These are phyloP conservation scores for Cercis canadensis DNA, from an alignment of 306 rosid genomes.

Conservation along the genomic window DNA sequence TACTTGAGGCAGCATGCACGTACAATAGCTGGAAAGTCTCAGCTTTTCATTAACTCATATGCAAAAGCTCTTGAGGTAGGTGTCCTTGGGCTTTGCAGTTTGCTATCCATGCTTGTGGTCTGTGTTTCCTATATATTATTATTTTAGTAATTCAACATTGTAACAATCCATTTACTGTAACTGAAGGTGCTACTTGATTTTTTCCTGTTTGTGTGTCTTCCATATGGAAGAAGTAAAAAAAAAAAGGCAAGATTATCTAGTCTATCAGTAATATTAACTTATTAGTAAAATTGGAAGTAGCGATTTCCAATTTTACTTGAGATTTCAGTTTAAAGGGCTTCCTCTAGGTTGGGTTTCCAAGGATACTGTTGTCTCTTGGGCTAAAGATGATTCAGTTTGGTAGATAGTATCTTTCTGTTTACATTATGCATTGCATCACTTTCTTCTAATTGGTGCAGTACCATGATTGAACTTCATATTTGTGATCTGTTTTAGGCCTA, in stretches of 20 bases:
- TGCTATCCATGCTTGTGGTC: not conserved
- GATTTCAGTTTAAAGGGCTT: not conserved
- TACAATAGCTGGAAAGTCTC: slow-evolving; percentile 89
- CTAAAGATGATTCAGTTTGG: not conserved
- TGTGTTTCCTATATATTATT: not conserved
- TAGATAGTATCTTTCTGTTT: no score
- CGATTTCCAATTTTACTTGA: no score
- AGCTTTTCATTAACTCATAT: slow-evolving; percentile 89
- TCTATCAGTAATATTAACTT: no score
- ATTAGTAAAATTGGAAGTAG: no score
- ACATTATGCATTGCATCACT: no score
- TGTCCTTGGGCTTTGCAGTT: slow-evolving; percentile 4
- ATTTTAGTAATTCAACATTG: slow-evolving; percentile 16
- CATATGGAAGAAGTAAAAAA: no score
- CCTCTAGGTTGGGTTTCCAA: not conserved
- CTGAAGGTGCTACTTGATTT: no score
- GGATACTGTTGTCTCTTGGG: not conserved
- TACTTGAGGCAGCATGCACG: slow-evolving; percentile 93
- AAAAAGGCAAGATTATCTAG: no score
- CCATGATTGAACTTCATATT: no score
- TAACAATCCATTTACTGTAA: not conserved
- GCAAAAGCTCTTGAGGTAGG: slow-evolving; percentile 97
- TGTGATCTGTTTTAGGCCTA: not conserved
- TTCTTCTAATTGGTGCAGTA: no score
- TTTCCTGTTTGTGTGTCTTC: no score